phyloP scores from a whole-genome alignment of 2,329 filamentous ascomycete genomes.

The Onygenales sp. region DNA sequence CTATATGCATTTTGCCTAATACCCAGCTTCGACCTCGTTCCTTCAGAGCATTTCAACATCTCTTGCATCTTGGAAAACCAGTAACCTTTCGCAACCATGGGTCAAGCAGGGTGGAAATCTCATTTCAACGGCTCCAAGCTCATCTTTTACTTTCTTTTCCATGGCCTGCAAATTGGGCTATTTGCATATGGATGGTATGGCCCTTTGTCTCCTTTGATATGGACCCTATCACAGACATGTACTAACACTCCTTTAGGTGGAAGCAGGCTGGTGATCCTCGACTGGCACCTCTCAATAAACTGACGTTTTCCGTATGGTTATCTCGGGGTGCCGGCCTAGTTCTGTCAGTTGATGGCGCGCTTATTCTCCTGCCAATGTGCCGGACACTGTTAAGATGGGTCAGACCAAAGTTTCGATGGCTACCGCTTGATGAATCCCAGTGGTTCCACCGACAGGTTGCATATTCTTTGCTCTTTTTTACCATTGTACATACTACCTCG shows the following conservation, averaged over 20 bases:
- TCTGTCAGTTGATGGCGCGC: conserved; percentile 70
- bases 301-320: conserved; percentile 88
- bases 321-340: conserved; percentile 87
- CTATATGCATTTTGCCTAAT: not conserved
- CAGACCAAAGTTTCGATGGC: conserved; percentile 74
- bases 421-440: conserved; percentile 91
- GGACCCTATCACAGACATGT: not conserved
- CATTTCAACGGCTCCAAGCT: conserved; percentile 64
- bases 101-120: conserved; percentile 25
- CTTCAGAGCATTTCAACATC: not conserved
- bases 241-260: conserved; percentile 47
- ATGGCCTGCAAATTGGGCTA: conserved; percentile 65
- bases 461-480: conserved; percentile 79
- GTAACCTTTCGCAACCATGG: conserved; percentile 5
- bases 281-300: conserved; percentile 67
- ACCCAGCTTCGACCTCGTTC: not conserved
- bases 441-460: conserved; percentile 97
- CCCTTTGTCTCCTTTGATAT: not conserved
- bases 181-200: conserved; percentile 79
- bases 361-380: conserved; percentile 92
- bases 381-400: conserved; percentile 76
- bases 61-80: not conserved
- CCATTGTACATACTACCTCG: conserved; percentile 61
- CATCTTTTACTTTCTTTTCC: conserved; percentile 72
- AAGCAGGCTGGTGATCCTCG: conserved; percentile 62